Evolutionary conservation across 2,329 filamentous ascomycete genomes (phyloP).

Genomic region (Cyclaneusma minus): DNA sequence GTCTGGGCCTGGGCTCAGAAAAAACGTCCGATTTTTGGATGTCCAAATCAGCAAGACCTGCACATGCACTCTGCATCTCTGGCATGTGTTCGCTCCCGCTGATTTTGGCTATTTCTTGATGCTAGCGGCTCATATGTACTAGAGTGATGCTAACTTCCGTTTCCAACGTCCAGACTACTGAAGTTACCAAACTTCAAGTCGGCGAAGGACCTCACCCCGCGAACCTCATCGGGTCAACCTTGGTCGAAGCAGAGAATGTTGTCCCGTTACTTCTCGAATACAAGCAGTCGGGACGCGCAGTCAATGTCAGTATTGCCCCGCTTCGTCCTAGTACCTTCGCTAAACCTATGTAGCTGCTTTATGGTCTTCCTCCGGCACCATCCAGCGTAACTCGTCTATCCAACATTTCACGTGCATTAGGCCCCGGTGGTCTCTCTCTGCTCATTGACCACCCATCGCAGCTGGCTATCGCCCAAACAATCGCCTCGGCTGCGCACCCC

Average conservation of each 20-base stretch:
- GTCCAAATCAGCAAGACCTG: no score
- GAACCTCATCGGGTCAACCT: slow-evolving; percentile 57
- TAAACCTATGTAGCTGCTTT: slow-evolving; percentile 20
- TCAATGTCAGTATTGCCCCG: slow-evolving; percentile 34
- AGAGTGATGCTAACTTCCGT: slow-evolving; percentile 2
- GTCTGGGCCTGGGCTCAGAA: no score
- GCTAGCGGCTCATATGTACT: slow-evolving; percentile 3
- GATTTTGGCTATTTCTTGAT: neutral
- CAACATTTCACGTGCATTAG: slow-evolving; percentile 36
- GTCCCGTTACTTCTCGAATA: slow-evolving; percentile 43
- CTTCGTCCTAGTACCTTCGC: slow-evolving; percentile 2
- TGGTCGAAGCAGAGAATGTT: slow-evolving; percentile 58
- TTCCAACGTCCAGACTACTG: slow-evolving; percentile 35
- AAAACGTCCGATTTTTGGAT: no score
- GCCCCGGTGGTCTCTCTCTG: slow-evolving; percentile 39
- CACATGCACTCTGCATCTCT: neutral
- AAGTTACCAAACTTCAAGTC: slow-evolving; percentile 56
- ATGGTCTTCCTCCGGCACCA: slow-evolving; percentile 53
- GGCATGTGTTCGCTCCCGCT: no score
- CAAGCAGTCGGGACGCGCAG: slow-evolving; percentile 31
- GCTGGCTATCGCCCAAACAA: slow-evolving; percentile 31
- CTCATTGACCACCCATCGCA: slow-evolving; percentile 57
- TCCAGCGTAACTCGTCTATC: slow-evolving; percentile 45
- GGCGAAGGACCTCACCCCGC: slow-evolving; percentile 28
- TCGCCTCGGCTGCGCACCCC: slow-evolving; percentile 25